These are phyloP conservation scores for Pachysandra terminalis DNA, from an alignment of 164 flowering plant genomes.

Conservation along the genomic window DNA sequence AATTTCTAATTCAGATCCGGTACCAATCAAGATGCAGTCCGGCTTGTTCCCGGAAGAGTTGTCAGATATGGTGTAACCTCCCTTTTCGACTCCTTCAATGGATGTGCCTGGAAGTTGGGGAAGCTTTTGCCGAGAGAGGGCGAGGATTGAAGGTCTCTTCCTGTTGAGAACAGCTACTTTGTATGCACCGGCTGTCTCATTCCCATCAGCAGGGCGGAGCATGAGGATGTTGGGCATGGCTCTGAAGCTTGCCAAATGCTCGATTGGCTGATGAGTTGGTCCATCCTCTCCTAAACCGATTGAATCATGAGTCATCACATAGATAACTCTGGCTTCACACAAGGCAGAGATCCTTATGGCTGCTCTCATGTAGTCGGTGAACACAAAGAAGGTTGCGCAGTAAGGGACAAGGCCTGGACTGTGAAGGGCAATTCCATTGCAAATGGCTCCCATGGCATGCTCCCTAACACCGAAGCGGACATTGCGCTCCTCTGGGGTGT, in stretches of 20 bases:
- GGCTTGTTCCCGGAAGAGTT: slow-evolving; percentile 85
- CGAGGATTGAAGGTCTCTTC: slow-evolving; percentile 89
- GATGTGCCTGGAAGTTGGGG: slow-evolving; percentile 83
- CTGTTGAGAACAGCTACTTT: slow-evolving; percentile 74
- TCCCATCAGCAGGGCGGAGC: slow-evolving; percentile 99
- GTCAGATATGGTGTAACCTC: slow-evolving; percentile 84
- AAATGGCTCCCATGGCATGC: slow-evolving; percentile 94
- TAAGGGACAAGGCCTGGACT: slow-evolving; percentile 88
- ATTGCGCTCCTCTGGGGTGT: slow-evolving; percentile 87
- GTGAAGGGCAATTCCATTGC: slow-evolving; percentile 93
- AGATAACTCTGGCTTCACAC: slow-evolving; percentile 77
- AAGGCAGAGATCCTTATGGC: slow-evolving; percentile 93
- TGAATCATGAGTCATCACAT: slow-evolving; percentile 98
- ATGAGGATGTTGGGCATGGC: slow-evolving; percentile 97
- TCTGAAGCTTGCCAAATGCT: slow-evolving; percentile 96
- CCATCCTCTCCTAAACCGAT: slow-evolving; percentile 99
- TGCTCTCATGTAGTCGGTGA: slow-evolving; percentile 98
- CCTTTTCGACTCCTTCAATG: slow-evolving; percentile 84
- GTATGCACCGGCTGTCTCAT: slow-evolving; percentile 95
- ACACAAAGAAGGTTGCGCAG: slow-evolving; percentile 98
- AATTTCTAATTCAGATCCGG: slow-evolving; percentile 95
- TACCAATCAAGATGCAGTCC: slow-evolving; percentile 84
- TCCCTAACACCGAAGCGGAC: slow-evolving; percentile 93
- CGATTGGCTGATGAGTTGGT: slow-evolving; percentile 98
- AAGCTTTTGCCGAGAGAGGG: slow-evolving; percentile 91